phyloP scores from a whole-genome alignment of 805 yeast genomes.

The Candida nemodendra region DNA sequence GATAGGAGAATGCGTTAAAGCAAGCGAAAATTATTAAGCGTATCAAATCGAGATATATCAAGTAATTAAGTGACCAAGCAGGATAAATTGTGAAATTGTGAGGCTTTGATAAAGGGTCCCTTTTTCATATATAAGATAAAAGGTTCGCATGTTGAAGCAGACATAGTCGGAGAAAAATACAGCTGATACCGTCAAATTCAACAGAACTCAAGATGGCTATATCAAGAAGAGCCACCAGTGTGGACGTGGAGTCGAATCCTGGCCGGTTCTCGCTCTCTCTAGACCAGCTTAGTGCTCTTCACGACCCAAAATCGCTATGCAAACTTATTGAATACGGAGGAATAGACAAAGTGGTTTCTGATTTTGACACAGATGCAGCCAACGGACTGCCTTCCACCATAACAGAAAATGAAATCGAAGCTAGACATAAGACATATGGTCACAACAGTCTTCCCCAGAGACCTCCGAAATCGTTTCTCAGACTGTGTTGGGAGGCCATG shows the following conservation, averaged over 20 bases:
- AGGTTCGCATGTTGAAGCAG: too few species aligned
- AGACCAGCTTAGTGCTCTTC: slow-evolving; percentile 45
- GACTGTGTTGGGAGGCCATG: slow-evolving; percentile 76
- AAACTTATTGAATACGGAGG: slow-evolving; percentile 47
- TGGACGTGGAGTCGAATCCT: slow-evolving; percentile 17
- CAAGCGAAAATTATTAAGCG: too few species aligned
- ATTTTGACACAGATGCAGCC: slow-evolving; percentile 36
- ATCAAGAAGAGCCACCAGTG: too few species aligned
- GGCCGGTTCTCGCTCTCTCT: slow-evolving; percentile 23
- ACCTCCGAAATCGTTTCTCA: slow-evolving; percentile 64
- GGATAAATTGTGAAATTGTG: too few species aligned
- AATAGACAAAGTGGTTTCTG: slow-evolving; percentile 31
- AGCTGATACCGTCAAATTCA: too few species aligned
- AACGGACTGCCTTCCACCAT: slow-evolving; percentile 41
- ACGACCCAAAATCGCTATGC: slow-evolving; percentile 60
- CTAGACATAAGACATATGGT: slow-evolving; percentile 58
- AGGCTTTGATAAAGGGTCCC: too few species aligned
- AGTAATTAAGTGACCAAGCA: too few species aligned
- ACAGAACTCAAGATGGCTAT: too few species aligned
- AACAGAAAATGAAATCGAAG: slow-evolving; percentile 29
- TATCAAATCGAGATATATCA: too few species aligned
- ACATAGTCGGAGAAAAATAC: too few species aligned
- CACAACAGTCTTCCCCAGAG: slow-evolving; percentile 69
- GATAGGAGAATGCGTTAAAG: too few species aligned
- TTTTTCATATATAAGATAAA: too few species aligned